These are phyloP conservation scores for Hamamelis virginiana DNA, from an alignment of 164 flowering plant species.

Conservation along the genomic window DNA sequence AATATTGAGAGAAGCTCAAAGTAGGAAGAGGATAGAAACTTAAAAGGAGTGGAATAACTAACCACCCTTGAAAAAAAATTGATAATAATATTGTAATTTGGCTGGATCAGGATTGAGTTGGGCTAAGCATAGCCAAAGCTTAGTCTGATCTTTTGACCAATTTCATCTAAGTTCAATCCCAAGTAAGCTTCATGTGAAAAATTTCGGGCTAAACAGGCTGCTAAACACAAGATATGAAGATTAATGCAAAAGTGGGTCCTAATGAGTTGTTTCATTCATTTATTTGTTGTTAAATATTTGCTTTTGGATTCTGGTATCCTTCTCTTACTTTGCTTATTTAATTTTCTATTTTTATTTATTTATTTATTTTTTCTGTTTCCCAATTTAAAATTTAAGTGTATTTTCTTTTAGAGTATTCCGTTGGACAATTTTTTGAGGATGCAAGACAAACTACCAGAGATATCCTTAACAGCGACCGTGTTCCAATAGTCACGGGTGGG, in stretches of 20 bases:
- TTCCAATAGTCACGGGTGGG: slow-evolving; percentile 91
- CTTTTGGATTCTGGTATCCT: no score
- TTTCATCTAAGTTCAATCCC: not conserved
- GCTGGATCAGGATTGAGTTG: no score
- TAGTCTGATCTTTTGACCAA: no score
- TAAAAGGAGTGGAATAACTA: no score
- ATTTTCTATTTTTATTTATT: no score
- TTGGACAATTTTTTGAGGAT: slow-evolving; percentile 86
- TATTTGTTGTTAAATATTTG: not conserved
- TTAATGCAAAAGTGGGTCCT: not conserved
- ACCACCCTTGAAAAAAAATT: no score
- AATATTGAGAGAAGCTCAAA: no score
- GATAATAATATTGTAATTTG: no score
- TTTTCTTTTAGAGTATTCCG: slow-evolving; percentile 74
- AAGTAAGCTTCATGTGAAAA: not conserved
- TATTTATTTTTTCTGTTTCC: no score
- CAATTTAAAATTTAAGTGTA: not conserved
- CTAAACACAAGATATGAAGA: not conserved
- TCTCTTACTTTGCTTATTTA: no score
- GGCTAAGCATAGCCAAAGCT: no score
- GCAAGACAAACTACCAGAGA: slow-evolving; percentile 75
- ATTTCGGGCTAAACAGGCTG: not conserved
- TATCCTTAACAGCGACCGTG: slow-evolving; percentile 62
- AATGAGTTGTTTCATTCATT: not conserved
- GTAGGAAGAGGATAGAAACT: no score